Percentiles rank a stretch among this genome's conserved stretches.
phyloP scores from a whole-genome alignment of 2,329 filamentous ascomycete genomes.

The Fusarium oxysporum region DNA sequence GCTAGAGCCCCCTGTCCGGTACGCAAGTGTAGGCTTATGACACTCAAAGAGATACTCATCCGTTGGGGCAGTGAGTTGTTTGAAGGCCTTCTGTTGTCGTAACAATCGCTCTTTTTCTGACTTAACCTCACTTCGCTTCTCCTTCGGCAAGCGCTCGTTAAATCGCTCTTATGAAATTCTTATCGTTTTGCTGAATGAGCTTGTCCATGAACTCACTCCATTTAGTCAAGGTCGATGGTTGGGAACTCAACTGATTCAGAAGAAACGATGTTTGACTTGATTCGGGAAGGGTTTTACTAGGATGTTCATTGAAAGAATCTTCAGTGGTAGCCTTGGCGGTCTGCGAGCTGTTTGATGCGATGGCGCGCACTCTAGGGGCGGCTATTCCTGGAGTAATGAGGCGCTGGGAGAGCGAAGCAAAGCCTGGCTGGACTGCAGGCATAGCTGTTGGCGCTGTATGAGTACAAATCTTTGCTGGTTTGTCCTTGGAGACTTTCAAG shows the following conservation, averaged over 20 bases:
- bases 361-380: neutral
- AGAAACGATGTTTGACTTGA: slow-evolving; percentile 27
- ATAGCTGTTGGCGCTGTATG: neutral
- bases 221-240: slow-evolving; percentile 49
- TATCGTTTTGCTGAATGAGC: slow-evolving; percentile 59
- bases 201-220: slow-evolving; percentile 54
- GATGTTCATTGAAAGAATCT: neutral
- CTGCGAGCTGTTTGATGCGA: slow-evolving; percentile 11
- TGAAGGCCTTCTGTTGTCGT: slow-evolving; percentile 58
- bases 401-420: slow-evolving; percentile 16
- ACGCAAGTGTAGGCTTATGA: too few species aligned
- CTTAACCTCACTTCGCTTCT: slow-evolving; percentile 61
- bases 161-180: slow-evolving; percentile 61
- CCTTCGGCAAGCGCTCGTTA: slow-evolving; percentile 58
- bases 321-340: slow-evolving; percentile 1
- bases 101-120: slow-evolving; percentile 61
- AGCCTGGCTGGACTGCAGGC: neutral
- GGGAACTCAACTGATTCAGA: slow-evolving; percentile 47
- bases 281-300: neutral
- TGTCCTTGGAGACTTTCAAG: neutral
- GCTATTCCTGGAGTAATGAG: slow-evolving; percentile 13
- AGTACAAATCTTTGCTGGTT: too few species aligned
- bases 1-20: too few species aligned
- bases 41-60: too few species aligned
- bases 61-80: too few species aligned